Base-by-base conservation (phyloP, 2,329 filamentous ascomycete species). In the Periglandula ipomoeae region DNA sequence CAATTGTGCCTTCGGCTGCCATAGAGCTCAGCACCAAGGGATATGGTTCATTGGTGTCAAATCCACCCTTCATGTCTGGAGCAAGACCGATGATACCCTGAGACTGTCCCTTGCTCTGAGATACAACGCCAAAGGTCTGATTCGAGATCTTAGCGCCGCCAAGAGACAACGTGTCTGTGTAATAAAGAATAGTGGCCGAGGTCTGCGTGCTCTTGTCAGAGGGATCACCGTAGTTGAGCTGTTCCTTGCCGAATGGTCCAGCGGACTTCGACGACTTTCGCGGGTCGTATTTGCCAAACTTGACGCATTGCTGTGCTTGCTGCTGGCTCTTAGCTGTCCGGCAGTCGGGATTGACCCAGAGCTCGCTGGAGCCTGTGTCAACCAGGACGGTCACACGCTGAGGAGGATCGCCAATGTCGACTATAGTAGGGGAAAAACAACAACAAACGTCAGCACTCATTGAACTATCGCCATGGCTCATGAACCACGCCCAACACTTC, bases 271-370 rank as follows among this genome's bases (percentile, higher is more conserved):
- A 56, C 15, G 74, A 77, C 43, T 64, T 58, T 1, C 47, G 48
- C 5, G 70, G 70, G 37, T 75, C 63, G 54, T 75, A 78, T 37
- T 65, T 60, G 3, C 74, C 69, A 46, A 72, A 72, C 0, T 53
- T 35, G 0, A 52, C 11, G 57, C 74, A 78, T 41, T 70, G 65
- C 0, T 60, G 47, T 3, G 58, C 55, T 32, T 71, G 62, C 1
- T 56, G 54, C 6, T 61, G 52, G 5, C 62, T 61, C 5, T 60
- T 65, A 0, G 73, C 65, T 5, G 63, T 65, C 4, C 57, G 46
- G 56, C 75, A 79, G 46, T 70, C 62, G 1, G 75, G 74, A 51
- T 78, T 75, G 39, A 78, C 71, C 75, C 75, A 79, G 7, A 78
- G 67, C 57, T 77, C 73, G 52, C 71, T 71, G 5, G 75, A 78